Conservation (phyloP, 805 yeast species). For the Metschnikowia koreensis region DNA sequence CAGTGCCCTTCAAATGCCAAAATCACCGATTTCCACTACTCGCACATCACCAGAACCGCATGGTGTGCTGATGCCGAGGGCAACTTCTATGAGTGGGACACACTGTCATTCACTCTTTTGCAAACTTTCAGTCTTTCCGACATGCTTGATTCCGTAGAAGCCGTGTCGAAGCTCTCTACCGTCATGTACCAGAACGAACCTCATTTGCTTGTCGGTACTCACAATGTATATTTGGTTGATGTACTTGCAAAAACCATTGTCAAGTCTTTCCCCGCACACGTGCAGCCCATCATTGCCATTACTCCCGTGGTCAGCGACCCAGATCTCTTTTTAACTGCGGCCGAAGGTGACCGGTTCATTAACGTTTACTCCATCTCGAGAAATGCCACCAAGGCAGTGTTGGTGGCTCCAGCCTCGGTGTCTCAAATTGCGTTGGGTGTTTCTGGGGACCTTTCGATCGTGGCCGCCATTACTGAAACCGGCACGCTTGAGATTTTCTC, state of each 20-base stretch:
- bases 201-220: slow-evolving; percentile 63
- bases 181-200: slow-evolving; percentile 31
- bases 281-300: slow-evolving; percentile 59
- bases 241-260: slow-evolving; percentile 35
- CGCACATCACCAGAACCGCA: slow-evolving; percentile 39
- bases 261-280: slow-evolving; percentile 71
- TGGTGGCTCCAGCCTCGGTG: slow-evolving; percentile 70
- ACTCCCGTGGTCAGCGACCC: slow-evolving; percentile 33
- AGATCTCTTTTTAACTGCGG: slow-evolving; percentile 62
- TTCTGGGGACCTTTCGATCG: slow-evolving; percentile 28
- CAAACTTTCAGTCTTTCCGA: slow-evolving; percentile 45
- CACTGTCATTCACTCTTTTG: slow-evolving; percentile 40
- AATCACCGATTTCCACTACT: slow-evolving; percentile 50
- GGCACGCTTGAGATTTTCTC: slow-evolving; percentile 73
- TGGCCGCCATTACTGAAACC: slow-evolving; percentile 67
- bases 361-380: slow-evolving; percentile 59
- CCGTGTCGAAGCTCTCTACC: slow-evolving; percentile 31
- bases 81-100: slow-evolving; percentile 60
- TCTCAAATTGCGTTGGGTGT: slow-evolving; percentile 40
- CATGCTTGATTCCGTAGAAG: slow-evolving; percentile 28
- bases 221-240: slow-evolving; percentile 58
- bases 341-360: slow-evolving; percentile 77
- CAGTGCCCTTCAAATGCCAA: slow-evolving; percentile 44
- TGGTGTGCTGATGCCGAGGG: slow-evolving; percentile 66
- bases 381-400: slow-evolving; percentile 49